Conservation (phyloP, 345 rosid species). For the Syzygium jambos region DNA sequence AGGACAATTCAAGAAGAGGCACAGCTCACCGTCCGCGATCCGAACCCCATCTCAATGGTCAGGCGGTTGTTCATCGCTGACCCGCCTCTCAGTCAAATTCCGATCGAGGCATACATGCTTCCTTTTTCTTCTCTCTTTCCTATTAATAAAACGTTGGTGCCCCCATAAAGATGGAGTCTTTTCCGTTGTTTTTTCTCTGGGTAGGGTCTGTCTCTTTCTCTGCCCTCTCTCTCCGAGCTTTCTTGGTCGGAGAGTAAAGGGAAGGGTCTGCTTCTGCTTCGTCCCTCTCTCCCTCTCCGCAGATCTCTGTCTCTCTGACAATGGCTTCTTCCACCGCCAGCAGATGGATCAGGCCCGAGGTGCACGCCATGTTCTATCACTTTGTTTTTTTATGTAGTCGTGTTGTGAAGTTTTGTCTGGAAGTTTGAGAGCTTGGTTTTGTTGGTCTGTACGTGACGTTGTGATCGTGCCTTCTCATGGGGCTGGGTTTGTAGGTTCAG, state of each 20-base stretch:
- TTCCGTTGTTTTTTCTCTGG: not conserved
- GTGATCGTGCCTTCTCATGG: accelerated
- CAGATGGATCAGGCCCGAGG: slow-evolving; percentile 29
- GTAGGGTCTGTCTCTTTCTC: not conserved
- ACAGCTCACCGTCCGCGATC: not conserved
- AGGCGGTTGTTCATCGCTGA: not conserved
- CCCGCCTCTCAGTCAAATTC: not conserved
- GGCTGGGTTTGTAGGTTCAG: not conserved
- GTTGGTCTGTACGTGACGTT: not conserved
- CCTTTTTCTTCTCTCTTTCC: not conserved
- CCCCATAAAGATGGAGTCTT: not conserved
- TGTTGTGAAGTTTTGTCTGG: not conserved
- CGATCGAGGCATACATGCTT: not conserved
- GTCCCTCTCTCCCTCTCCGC: not conserved
- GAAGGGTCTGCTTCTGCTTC: not conserved
- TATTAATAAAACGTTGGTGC: not conserved
- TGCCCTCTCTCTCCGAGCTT: slow-evolving; percentile 1
- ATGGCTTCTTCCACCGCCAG: not conserved
- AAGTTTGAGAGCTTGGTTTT: not conserved
- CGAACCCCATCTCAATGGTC: not conserved
- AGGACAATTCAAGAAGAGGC: not conserved
- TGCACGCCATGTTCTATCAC: not conserved
- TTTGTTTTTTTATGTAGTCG: not conserved
- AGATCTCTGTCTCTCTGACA: not conserved
- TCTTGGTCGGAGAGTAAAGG: not conserved